These are phyloP conservation scores for Solanum hybrid DNA, from an alignment of 305 asterid genomes.

Conservation along the genomic window DNA sequence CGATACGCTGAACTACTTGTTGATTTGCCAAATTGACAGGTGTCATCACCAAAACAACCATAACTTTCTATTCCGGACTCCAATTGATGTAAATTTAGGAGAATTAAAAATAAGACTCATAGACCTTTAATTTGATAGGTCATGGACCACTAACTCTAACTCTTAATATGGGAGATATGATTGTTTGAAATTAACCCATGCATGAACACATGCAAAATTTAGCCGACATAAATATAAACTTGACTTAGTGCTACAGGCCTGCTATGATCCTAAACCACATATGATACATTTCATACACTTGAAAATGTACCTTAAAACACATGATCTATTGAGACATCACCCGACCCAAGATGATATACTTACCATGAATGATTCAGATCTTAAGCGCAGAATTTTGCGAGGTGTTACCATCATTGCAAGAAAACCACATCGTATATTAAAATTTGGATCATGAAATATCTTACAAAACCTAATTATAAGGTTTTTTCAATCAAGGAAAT, in stretches of 20 bases:
- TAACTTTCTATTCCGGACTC: neutral
- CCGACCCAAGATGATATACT: neutral
- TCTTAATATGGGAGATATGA: neutral
- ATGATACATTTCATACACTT: neutral
- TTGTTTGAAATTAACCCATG: neutral
- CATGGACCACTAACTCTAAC: neutral
- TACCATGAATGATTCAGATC: neutral
- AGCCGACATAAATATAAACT: neutral
- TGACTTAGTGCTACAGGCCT: neutral
- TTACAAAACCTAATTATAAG: neutral
- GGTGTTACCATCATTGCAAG: neutral
- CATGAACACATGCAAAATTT: neutral
- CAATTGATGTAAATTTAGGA: neutral
- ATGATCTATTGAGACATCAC: neutral
- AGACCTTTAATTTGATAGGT: neutral
- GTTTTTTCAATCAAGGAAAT: neutral
- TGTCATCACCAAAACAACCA: neutral
- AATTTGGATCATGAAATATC: neutral
- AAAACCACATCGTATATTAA: neutral
- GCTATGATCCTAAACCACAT: neutral
- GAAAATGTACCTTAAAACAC: neutral
- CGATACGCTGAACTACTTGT: neutral
- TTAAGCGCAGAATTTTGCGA: neutral
- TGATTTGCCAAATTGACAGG: neutral
- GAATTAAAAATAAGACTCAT: neutral